Percentiles rank a stretch among this genome's conserved stretches.
These are phyloP conservation scores for Colletotrichum incanum DNA, from an alignment of 2,329 filamentous ascomycete genomes.

Conservation along the genomic window DNA sequence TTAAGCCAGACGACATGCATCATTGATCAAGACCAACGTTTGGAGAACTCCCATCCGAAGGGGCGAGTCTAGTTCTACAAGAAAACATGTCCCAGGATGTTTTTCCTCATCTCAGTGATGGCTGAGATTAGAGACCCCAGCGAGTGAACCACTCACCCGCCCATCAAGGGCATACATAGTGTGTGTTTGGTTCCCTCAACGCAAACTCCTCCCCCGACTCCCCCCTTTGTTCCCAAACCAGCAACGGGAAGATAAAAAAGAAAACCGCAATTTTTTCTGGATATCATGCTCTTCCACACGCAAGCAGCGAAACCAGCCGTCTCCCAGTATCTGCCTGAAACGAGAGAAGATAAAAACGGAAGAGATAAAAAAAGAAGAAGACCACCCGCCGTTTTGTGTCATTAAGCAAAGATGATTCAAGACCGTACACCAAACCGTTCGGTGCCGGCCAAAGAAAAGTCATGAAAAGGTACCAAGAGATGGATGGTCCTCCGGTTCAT, in stretches of 20 bases:
- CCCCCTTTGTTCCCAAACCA: neutral
- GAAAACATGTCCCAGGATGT: neutral
- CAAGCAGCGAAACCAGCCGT: constrained; percentile 17
- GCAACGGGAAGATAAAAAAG: neutral
- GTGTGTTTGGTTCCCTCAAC: neutral
- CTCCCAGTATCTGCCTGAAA: constrained; percentile 18
- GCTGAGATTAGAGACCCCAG: neutral
- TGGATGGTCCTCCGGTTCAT: neutral
- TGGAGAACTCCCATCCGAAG: constrained; percentile 4
- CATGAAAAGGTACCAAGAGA: constrained; percentile 1
- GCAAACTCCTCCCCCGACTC: neutral
- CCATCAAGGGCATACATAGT: neutral
- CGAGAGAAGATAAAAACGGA: neutral
- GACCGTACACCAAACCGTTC: constrained; percentile 1
- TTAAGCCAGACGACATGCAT: neutral
- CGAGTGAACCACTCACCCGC: constrained; percentile 8
- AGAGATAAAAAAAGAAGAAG: constrained; percentile 1
- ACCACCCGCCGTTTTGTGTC: constrained; percentile 23
- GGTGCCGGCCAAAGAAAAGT: constrained; percentile 20
- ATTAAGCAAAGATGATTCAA: constrained; percentile 18
- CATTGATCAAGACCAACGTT: constrained; percentile 23
- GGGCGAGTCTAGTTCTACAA: constrained; percentile 29
- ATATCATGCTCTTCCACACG: constrained; percentile 34
- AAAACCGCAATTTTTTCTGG: constrained; percentile 7
- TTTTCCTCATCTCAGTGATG: neutral